Evolutionary conservation across 2,329 filamentous ascomycete species (phyloP), one percentile per base, ranked within the genome.

Genomic region (Cladosporium cucumerinum): DNA sequence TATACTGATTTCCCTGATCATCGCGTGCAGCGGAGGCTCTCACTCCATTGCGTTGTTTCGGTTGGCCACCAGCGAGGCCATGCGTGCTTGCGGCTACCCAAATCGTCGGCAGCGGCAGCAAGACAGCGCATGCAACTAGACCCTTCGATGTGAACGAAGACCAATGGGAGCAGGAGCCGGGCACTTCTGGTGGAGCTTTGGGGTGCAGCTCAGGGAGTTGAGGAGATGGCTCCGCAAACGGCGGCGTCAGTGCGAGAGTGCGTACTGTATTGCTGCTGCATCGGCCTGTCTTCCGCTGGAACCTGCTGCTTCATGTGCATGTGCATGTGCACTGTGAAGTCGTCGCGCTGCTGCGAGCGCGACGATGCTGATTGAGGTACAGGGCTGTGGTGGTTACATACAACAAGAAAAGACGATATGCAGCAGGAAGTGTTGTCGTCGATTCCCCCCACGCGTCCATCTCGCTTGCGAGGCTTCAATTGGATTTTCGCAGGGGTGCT

Each of bases 271-370:
- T 7, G 25, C 57, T n/a, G 26, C 14, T 25, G 49, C 34, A 34
- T 34, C 48, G 49, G 49, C 48, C 48, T 36, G 26, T 18, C 18
- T 18, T 14, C 21, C 30, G 30, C 32, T 57, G 54, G 32, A 55
- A 62, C 60, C 48, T 62, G 48, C 49, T 21, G 60, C 49, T 62
- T 62, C 59, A 61, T 61, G 46, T 36, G 43, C 46, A 61, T 61
- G 46, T 36, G 43, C 46, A 34, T 61, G 39, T 21, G 39, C 39
- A 21, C 39, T 23, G 49, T 62, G 60, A 55, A 55, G 60, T 62
- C 49, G 46, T 32, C 49, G 60, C 60, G 34, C 60, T 61, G 23
- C 25, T n/a, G 34, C 18, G 34, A 54, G 26, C 16, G 14, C 51
- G 26, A 54, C 18, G 30, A 51, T 34, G 48, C 14, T 16, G 21